Evolutionary conservation across 75 land plant species (phyloP).

Genomic region (Pinus tabuliformis): DNA sequence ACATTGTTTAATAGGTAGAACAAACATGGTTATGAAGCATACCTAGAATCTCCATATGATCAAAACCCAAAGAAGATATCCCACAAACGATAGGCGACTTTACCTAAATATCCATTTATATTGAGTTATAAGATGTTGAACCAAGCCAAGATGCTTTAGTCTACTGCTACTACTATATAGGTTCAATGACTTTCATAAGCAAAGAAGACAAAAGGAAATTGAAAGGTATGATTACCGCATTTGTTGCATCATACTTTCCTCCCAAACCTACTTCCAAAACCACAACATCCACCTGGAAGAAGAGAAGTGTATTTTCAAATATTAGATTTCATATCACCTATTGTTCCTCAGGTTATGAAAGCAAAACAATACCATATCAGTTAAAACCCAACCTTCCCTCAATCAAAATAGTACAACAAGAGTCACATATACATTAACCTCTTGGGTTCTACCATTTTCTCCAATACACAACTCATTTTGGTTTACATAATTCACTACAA

Average conservation of each 20-base stretch:
- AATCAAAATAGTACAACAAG: not conserved
- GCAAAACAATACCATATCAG: not conserved
- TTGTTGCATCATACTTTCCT: slow-evolving; percentile 76
- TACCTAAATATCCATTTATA: slow-evolving; percentile 36
- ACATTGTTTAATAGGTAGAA: not conserved
- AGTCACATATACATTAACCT: not conserved
- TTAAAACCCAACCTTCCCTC: not conserved
- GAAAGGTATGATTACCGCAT: slow-evolving; percentile 57
- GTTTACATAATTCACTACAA: too few relatives aligned
- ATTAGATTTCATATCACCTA: not conserved
- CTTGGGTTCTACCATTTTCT: not conserved
- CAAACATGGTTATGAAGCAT: not conserved
- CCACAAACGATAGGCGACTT: slow-evolving; percentile 85
- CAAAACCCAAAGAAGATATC: slow-evolving; percentile 78
- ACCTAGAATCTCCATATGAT: slow-evolving; percentile 89
- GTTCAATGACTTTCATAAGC: not conserved
- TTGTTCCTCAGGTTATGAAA: not conserved
- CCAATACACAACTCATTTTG: not conserved
- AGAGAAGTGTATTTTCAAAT: not conserved
- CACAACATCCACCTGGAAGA: slow-evolving; percentile 85
- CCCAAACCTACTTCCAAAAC: slow-evolving; percentile 92
- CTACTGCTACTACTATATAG: not conserved
- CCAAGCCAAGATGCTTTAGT: not conserved
- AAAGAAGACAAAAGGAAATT: not conserved
- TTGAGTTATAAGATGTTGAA: not conserved